These are phyloP conservation scores for Byssochlamys sp. DNA, from an alignment of 2,329 filamentous ascomycete species.

Conservation along the genomic window DNA sequence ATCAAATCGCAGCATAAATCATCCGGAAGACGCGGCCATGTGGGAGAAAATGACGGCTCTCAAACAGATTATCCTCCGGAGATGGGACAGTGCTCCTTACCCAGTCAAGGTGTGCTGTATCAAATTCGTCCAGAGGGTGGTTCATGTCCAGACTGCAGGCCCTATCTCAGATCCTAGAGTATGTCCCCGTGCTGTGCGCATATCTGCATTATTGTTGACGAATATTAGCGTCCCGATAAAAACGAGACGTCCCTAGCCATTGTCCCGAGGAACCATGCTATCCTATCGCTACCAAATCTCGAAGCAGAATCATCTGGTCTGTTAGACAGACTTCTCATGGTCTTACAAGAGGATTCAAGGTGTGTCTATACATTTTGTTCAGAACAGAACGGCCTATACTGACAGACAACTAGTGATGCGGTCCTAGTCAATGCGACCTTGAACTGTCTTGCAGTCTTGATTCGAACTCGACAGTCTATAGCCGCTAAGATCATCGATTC, in stretches of 20 bases:
- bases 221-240: conserved; percentile 54
- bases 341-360: conserved; percentile 79
- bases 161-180: conserved; percentile 73
- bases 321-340: conserved; percentile 73
- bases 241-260: conserved; percentile 80
- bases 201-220: conserved; percentile 1
- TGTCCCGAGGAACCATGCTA: conserved; percentile 70
- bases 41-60: conserved; percentile 86
- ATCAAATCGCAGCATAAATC: conserved; percentile 60
- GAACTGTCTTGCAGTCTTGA: conserved; percentile 73
- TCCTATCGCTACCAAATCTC: conserved; percentile 68
- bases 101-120: conserved; percentile 86
- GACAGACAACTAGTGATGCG: conserved; percentile 55
- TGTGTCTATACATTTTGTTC: conserved; percentile 28
- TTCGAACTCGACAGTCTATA: conserved; percentile 70
- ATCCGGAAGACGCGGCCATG: conserved; percentile 66
- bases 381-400: neutral
- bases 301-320: conserved; percentile 89
- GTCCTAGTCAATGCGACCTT: conserved; percentile 82
- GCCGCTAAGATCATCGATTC: conserved; percentile 77
- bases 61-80: conserved; percentile 75
- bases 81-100: conserved; percentile 72
- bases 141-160: conserved; percentile 83
- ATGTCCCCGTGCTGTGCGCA: conserved; percentile 27
- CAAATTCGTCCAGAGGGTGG: conserved; percentile 90